These are phyloP conservation scores for Hypoxylon sp. DNA, from an alignment of 2,329 filamentous ascomycete genomes.

Conservation along the genomic window DNA sequence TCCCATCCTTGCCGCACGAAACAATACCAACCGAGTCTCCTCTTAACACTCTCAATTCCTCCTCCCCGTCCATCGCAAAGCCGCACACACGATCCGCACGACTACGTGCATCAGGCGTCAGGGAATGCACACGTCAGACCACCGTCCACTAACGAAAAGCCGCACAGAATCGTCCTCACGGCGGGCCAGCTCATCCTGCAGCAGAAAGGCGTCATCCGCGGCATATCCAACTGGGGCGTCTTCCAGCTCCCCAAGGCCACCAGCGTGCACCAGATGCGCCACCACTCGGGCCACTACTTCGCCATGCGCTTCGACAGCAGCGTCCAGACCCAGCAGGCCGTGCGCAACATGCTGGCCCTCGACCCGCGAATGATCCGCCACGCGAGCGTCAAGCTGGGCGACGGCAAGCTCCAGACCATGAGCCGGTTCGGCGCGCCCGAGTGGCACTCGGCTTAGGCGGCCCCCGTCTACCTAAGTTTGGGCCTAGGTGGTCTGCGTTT, in stretches of 20 bases:
- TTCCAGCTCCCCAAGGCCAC: constrained; percentile 86
- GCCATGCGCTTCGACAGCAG: constrained; percentile 95
- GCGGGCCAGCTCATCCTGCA: constrained; percentile 85
- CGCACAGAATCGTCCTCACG: constrained; percentile 82
- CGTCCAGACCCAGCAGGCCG: constrained; percentile 76
- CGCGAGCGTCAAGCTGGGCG: constrained; percentile 86
- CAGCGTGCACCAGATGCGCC: constrained; percentile 83
- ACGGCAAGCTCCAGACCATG: constrained; percentile 66
- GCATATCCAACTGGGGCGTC: constrained; percentile 94
- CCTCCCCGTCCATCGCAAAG: too few species aligned
- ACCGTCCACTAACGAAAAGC: not conserved
- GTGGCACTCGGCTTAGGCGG: constrained; percentile 55
- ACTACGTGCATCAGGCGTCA: not conserved
- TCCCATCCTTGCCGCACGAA: constrained; percentile 11
- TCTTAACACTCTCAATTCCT: not conserved
- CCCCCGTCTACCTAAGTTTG: not conserved
- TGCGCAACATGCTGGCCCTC: constrained; percentile 80
- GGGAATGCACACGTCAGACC: not conserved
- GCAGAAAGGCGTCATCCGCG: constrained; percentile 89
- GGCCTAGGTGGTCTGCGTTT: not conserved
- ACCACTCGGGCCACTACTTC: constrained; percentile 94
- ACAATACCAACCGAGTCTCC: not conserved
- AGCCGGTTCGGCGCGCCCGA: constrained; percentile 63
- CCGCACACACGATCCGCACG: not conserved
- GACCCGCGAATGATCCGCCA: constrained; percentile 93